These are phyloP conservation scores for Paraphoma chrysanthemicola DNA, from an alignment of 2,329 filamentous ascomycete genomes.

Conservation along the genomic window DNA sequence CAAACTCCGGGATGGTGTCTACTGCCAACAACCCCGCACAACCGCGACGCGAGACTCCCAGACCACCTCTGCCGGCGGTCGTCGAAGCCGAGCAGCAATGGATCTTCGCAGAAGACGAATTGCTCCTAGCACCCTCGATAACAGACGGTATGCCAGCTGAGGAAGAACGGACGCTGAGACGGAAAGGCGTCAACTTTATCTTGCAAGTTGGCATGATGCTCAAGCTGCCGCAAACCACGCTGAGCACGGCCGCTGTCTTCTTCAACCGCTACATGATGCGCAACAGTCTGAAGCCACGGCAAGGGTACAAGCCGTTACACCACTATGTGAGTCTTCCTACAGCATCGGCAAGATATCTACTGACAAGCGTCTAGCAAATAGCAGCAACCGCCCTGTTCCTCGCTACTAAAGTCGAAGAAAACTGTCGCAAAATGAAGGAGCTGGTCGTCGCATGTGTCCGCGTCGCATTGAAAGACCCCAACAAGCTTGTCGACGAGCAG, in stretches of 20 bases:
- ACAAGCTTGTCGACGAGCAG: slow-evolving; percentile 91
- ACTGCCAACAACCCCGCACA: slow-evolving; percentile 24
- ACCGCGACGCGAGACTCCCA: slow-evolving; percentile 40
- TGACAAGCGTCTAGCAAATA: slow-evolving; percentile 64
- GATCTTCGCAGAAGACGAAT: slow-evolving; percentile 86
- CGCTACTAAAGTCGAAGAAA: slow-evolving; percentile 97
- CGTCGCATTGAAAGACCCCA: slow-evolving; percentile 92
- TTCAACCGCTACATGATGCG: slow-evolving; percentile 98
- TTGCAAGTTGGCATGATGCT: slow-evolving; percentile 91
- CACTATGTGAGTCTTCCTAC: slow-evolving; percentile 67
- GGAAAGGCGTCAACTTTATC: slow-evolving; percentile 96
- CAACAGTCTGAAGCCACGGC: slow-evolving; percentile 77
- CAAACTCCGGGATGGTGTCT: slow-evolving; percentile 35
- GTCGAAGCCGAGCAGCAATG: slow-evolving; percentile 74
- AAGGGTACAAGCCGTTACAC: slow-evolving; percentile 73
- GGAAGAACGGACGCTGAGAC: slow-evolving; percentile 80
- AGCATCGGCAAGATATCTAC: background rate
- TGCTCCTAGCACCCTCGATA: slow-evolving; percentile 82
- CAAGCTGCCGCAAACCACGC: slow-evolving; percentile 87
- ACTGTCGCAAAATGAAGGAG: slow-evolving; percentile 93
- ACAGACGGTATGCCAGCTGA: slow-evolving; percentile 78
- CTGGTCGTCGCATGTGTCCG: slow-evolving; percentile 92
- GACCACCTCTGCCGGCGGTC: slow-evolving; percentile 54
- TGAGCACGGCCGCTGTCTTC: slow-evolving; percentile 91
- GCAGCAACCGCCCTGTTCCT: slow-evolving; percentile 92